Percentiles rank a stretch among this genome's conserved stretches.
Conservation (phyloP, 768 basidiomycete genomes). For the Serendipita sp. region DNA sequence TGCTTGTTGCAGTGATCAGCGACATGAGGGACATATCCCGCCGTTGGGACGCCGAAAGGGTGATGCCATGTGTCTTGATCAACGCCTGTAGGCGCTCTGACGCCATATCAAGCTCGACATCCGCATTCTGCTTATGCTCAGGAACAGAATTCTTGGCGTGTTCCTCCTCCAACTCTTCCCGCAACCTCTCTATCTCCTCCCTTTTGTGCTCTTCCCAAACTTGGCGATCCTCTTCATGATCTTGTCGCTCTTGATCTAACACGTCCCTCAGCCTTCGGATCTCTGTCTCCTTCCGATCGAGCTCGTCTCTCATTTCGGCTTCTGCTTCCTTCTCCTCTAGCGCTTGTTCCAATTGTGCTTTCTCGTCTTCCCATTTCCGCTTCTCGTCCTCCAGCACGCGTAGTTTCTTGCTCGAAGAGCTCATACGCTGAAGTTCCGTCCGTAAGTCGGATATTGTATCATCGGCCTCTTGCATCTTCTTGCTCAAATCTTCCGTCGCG, state of each 20-base stretch:
- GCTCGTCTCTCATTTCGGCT: constrained; percentile 24
- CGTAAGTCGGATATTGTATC: constrained; percentile 45
- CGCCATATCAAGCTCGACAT: constrained; percentile 35
- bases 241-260: constrained; percentile 19
- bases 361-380: constrained; percentile 1
- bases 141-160: constrained; percentile 22
- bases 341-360: constrained; percentile 24
- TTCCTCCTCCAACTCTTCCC: constrained; percentile 32
- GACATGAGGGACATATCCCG: constrained; percentile 34
- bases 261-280: constrained; percentile 15
- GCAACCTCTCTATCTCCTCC: constrained; percentile 28
- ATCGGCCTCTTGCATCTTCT: constrained; percentile 51
- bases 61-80: constrained; percentile 40
- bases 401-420: constrained; percentile 16
- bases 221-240: constrained; percentile 14
- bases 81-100: constrained; percentile 32
- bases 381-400: neutral
- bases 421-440: constrained; percentile 34
- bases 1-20: constrained; percentile 30
- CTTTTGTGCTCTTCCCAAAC: constrained; percentile 29
- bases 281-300: constrained; percentile 25
- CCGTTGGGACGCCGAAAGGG: constrained; percentile 21
- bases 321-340: constrained; percentile 26
- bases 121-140: constrained; percentile 22
- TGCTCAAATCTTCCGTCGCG: constrained; percentile 42